These are phyloP conservation scores for Colletotrichum musae DNA, from an alignment of 2,329 filamentous ascomycete genomes.

Conservation along the genomic window DNA sequence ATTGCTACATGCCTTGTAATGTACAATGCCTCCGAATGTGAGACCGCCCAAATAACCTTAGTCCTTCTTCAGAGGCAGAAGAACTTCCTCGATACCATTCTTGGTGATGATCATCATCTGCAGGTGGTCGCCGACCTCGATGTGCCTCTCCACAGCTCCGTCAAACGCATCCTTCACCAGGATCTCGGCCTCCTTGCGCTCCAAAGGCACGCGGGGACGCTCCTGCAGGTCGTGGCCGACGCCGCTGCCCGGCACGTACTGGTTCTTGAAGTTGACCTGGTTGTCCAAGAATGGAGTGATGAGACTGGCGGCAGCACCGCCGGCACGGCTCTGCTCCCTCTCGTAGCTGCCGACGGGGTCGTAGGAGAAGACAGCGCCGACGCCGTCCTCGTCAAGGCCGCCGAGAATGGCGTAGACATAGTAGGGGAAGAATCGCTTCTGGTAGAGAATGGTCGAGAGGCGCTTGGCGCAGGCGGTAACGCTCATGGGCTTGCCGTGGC, in stretches of 20 bases:
- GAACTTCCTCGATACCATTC: constrained; percentile 89
- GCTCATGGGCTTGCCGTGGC: constrained; percentile 96
- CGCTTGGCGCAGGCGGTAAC: constrained; percentile 96
- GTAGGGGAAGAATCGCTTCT: constrained; percentile 99
- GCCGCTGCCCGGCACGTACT: constrained; percentile 90
- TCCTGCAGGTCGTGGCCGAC: constrained; percentile 85
- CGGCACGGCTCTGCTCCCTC: constrained; percentile 94
- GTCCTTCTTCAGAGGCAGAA: constrained; percentile 90
- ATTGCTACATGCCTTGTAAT: constrained; percentile 41
- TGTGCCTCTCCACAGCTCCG: constrained; percentile 97
- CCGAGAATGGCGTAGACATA: constrained; percentile 96
- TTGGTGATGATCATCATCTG: constrained; percentile 96
- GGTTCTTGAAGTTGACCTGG: constrained; percentile 99
- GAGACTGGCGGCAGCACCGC: constrained; percentile 90
- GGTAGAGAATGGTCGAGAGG: constrained; percentile 94
- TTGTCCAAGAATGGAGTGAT: constrained; percentile 99
- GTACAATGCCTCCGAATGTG: constrained; percentile 31
- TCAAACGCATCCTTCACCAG: constrained; percentile 98
- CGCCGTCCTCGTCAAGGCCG: constrained; percentile 93
- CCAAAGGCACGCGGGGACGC: constrained; percentile 78
- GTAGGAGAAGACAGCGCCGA: constrained; percentile 95
- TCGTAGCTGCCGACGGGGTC: constrained; percentile 99
- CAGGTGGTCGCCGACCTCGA: constrained; percentile 96
- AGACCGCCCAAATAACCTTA: constrained; percentile 58
- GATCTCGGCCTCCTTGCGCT: constrained; percentile 81